Percentiles rank a stretch among this genome's conserved stretches.
phyloP scores from a whole-genome alignment of 129 eudicot genomes.

The Sambucus nigra region DNA sequence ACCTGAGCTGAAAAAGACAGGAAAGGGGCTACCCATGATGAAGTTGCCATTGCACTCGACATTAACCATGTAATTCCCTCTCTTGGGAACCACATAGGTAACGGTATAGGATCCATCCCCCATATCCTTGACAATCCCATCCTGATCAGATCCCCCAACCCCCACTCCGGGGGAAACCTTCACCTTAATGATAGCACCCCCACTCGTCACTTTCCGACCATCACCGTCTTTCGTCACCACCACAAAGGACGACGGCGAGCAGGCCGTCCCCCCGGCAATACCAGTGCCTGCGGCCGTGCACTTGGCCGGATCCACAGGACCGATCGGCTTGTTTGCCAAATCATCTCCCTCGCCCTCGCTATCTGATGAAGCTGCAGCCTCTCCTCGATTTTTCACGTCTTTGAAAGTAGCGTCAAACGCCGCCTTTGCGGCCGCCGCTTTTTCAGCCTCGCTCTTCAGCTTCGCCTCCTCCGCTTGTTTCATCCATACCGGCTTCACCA shows the following conservation, averaged over 20 bases:
- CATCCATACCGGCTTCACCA: conserved; percentile 87
- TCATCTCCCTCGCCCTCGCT: conserved; percentile 57
- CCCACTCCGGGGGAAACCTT: conserved; percentile 78
- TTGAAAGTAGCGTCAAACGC: conserved; percentile 96
- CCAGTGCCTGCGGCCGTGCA: conserved; percentile 97
- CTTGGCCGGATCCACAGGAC: conserved; percentile 85
- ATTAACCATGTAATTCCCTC: conserved; percentile 94
- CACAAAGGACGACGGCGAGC: conserved; percentile 61
- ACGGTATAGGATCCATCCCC: conserved; percentile 90
- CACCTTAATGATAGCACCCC: conserved; percentile 78
- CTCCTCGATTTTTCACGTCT: conserved; percentile 41
- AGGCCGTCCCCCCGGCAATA: conserved; percentile 86
- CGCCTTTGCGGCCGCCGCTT: conserved; percentile 90
- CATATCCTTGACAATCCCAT: conserved; percentile 88
- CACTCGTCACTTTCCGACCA: conserved; percentile 59
- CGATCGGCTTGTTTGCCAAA: conserved; percentile 65
- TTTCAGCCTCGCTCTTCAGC: conserved; percentile 88
- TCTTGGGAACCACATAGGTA: conserved; percentile 83
- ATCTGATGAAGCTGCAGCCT: conserved; percentile 35
- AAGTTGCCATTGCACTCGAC: conserved; percentile 87
- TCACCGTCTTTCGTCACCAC: conserved; percentile 83
- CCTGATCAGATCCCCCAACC: conserved; percentile 85
- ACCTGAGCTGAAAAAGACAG: conserved; percentile 96
- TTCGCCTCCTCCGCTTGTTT: conserved; percentile 96
- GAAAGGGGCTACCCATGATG: conserved; percentile 94